A percentile compares a stretch with the other conserved stretches of the same genome.
Conservation (phyloP, 495 filamentous ascomycete species). For the Aspergillus kassunensis region DNA sequence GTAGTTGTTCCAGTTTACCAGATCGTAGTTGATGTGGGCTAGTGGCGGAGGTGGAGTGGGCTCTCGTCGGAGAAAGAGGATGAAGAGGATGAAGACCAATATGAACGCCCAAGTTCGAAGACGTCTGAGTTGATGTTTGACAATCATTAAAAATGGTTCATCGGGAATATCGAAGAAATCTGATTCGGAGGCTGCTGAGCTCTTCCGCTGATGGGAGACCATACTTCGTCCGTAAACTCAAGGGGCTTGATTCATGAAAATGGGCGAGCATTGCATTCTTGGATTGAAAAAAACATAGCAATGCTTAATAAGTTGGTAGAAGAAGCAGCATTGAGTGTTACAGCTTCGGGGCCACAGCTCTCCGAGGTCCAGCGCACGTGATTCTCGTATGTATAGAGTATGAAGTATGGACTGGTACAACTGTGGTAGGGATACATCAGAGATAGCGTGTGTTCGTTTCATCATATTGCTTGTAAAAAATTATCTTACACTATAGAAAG, state of each 20-base stretch:
- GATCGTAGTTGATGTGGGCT: slow-evolving; percentile 37
- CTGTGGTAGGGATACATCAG: too few relatives aligned
- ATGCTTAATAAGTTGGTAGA: not conserved
- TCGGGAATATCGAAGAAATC: slow-evolving; percentile 46
- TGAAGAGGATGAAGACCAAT: slow-evolving; percentile 27
- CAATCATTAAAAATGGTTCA: slow-evolving; percentile 28
- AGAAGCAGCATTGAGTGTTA: not conserved
- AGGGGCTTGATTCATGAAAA: not conserved
- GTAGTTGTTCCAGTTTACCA: slow-evolving; percentile 56
- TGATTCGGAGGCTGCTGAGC: slow-evolving; percentile 34
- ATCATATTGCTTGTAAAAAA: slow-evolving; percentile 1
- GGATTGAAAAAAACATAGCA: not conserved
- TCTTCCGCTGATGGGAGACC: slow-evolving; percentile 21
- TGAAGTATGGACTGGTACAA: too few relatives aligned
- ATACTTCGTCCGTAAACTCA: not conserved
- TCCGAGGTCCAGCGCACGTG: too few relatives aligned
- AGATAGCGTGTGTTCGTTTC: too few relatives aligned
- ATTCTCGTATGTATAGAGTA: too few relatives aligned
- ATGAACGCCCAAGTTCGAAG: slow-evolving; percentile 37
- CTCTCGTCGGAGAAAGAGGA: slow-evolving; percentile 28
- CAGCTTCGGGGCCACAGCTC: too few relatives aligned
- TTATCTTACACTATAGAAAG: slow-evolving; percentile 6
- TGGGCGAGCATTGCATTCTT: not conserved
- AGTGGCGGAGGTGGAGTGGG: slow-evolving; percentile 22
- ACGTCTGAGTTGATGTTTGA: slow-evolving; percentile 35